Conservation (phyloP, 1,284 basidiomycete genomes). For the Xanthoconium separans region DNA sequence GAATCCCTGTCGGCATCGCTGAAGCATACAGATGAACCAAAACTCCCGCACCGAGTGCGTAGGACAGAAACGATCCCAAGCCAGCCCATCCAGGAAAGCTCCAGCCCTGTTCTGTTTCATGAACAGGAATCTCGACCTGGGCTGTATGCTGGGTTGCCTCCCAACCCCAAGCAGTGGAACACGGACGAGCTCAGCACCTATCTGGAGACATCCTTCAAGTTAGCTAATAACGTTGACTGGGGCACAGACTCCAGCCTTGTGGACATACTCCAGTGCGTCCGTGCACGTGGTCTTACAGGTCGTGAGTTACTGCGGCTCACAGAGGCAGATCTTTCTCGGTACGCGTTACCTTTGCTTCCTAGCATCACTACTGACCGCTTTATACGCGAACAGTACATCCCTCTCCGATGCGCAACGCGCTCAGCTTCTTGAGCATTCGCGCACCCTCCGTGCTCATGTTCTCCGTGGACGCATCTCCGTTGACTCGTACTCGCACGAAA, state of each 20-base stretch:
- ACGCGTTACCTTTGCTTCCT: conserved; percentile 4
- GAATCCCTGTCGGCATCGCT: background rate
- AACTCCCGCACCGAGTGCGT: conserved; percentile 1
- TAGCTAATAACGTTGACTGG: background rate
- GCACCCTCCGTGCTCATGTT: conserved; percentile 26
- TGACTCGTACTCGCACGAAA: conserved; percentile 20
- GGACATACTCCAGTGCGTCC: conserved; percentile 23
- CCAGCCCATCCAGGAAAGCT: conserved; percentile 8
- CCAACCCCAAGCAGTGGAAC: conserved; percentile 30
- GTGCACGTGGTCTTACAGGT: conserved; percentile 24
- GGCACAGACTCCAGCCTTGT: conserved; percentile 1
- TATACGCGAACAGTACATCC: conserved; percentile 16
- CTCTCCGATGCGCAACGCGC: conserved; percentile 23
- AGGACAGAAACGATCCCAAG: conserved; percentile 26
- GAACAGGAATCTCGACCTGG: conserved; percentile 32
- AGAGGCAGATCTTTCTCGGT: conserved; percentile 25
- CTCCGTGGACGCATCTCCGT: conserved; percentile 26
- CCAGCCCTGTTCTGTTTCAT: no score
- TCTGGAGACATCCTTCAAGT: conserved; percentile 18
- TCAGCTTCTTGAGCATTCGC: conserved; percentile 24
- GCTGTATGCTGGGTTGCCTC: conserved; percentile 11
- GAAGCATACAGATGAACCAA: background rate
- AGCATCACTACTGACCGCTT: background rate
- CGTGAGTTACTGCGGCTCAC: conserved; percentile 30
- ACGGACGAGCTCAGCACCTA: conserved; percentile 25